Conservation (phyloP, 148 eudicot species). For the Camellia japonica region DNA sequence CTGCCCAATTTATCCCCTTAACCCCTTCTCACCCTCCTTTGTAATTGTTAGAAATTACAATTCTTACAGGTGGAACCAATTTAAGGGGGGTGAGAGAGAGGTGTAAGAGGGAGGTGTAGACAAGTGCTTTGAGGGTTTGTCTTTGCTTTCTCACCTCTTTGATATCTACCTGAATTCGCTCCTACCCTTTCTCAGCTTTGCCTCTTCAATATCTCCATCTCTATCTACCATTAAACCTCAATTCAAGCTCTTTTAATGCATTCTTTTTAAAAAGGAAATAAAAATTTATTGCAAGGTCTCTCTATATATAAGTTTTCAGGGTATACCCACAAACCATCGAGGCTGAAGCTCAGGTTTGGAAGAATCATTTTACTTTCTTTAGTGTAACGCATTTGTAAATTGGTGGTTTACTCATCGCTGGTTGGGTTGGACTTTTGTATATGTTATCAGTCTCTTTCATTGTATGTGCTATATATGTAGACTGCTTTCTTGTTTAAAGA, state of each 20-base stretch:
- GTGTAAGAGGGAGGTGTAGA: not conserved
- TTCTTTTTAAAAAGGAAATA: not conserved
- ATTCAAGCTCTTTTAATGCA: conserved; percentile 13
- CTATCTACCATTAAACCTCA: not conserved
- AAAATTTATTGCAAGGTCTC: not conserved
- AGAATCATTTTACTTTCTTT: not conserved
- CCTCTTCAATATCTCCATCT: not conserved
- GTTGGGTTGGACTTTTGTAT: conserved; percentile 20
- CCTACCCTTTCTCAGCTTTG: not conserved
- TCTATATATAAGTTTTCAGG: not conserved
- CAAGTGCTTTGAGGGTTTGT: not conserved
- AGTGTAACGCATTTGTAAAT: not conserved
- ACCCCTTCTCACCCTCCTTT: not conserved
- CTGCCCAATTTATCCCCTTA: not conserved
- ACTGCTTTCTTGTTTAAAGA: not conserved
- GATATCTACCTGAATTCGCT: not conserved
- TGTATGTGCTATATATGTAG: not conserved
- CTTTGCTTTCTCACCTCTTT: not conserved
- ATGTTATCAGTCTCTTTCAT: not conserved
- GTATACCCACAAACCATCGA: conserved; percentile 13
- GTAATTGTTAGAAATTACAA: not conserved
- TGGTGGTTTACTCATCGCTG: conserved; percentile 14
- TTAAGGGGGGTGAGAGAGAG: conserved; percentile 5
- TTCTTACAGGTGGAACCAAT: not conserved
- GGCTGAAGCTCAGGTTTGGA: conserved; percentile 7